These are phyloP conservation scores for Pythium dissimile DNA, from an alignment of 352 stramenopile genomes.

Conservation along the genomic window DNA sequence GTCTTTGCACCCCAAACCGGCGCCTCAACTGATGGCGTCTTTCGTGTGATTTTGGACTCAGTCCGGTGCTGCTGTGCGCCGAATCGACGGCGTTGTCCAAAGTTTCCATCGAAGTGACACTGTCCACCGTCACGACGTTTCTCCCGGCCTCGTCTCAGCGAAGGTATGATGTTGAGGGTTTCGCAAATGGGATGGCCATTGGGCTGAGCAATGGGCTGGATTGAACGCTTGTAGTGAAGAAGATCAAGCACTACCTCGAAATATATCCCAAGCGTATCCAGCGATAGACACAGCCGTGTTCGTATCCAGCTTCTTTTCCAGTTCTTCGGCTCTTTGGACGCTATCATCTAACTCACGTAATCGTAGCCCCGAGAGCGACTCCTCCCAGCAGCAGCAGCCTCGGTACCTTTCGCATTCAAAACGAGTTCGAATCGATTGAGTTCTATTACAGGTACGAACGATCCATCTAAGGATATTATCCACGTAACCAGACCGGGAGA, in stretches of 20 bases:
- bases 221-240: constrained; percentile 11
- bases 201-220: too few species aligned
- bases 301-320: too few species aligned
- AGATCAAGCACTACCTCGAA: background rate
- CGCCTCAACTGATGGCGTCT: too few species aligned
- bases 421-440: constrained; percentile 29
- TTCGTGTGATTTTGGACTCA: constrained; percentile 13
- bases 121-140: constrained; percentile 82
- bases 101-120: constrained; percentile 73
- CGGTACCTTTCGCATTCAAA: constrained; percentile 67
- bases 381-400: constrained; percentile 41
- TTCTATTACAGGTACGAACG: too few species aligned
- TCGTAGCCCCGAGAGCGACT: constrained; percentile 30
- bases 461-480: background rate
- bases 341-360: background rate
- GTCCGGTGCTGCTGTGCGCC: constrained; percentile 66
- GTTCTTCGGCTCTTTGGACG: too few species aligned
- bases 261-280: background rate
- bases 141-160: constrained; percentile 59
- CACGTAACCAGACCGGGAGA: too few species aligned
- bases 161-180: too few species aligned
- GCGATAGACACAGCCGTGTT: background rate
- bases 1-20: too few species aligned
- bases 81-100: constrained; percentile 70
- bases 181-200: too few species aligned